Conservation (phyloP, 1,284 basidiomycete genomes). For the Naganishia cerealis region DNA sequence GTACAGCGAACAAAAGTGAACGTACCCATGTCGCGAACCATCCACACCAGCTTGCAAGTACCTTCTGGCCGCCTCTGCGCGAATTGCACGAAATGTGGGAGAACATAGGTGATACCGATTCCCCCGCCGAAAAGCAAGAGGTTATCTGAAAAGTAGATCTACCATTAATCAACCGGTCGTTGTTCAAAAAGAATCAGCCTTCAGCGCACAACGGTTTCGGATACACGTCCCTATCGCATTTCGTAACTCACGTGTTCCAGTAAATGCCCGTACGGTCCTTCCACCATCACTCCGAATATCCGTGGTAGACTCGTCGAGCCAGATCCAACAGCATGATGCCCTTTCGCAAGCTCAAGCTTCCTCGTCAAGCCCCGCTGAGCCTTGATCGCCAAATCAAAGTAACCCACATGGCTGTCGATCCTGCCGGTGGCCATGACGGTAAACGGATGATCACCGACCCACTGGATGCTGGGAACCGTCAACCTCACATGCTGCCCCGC, state of each 20-base stretch:
- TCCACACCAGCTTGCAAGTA: conserved; percentile 20
- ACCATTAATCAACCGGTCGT: neutral
- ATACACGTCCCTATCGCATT: neutral
- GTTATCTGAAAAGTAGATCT: conserved; percentile 11
- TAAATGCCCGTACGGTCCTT: conserved; percentile 16
- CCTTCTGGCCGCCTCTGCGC: conserved; percentile 3
- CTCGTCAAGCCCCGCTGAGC: conserved; percentile 14
- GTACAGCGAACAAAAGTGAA: neutral
- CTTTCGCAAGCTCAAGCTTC: neutral
- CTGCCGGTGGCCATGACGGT: conserved; percentile 22
- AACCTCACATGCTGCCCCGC: conserved; percentile 11
- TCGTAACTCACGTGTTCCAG: conserved; percentile 7
- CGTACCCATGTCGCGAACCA: conserved; percentile 21
- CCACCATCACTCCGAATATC: neutral
- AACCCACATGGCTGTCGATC: neutral
- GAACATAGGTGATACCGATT: conserved; percentile 15
- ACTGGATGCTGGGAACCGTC: conserved; percentile 8
- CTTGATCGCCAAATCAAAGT: conserved; percentile 25
- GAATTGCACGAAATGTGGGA: conserved; percentile 11
- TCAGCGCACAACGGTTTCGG: neutral
- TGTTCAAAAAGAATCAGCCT: neutral
- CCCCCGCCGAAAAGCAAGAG: conserved; percentile 20
- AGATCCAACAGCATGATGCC: neutral
- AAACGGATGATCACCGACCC: conserved; percentile 21
- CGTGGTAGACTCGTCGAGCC: neutral